phyloP scores from a whole-genome alignment of 176 grass and related monocot genomes.

The Eleusine indica region DNA sequence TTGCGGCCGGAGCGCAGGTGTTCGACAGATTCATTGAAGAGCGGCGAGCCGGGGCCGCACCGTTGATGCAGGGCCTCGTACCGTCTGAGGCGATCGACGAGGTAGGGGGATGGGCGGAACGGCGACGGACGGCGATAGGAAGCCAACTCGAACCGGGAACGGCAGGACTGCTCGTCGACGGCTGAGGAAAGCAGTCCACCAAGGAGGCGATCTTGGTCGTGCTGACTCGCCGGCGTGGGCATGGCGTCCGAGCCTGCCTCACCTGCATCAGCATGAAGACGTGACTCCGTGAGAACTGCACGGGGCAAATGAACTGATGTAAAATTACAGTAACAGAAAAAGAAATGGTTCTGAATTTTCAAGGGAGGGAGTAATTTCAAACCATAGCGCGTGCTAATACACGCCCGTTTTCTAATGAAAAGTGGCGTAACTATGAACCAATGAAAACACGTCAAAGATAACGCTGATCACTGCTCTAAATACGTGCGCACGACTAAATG shows the following conservation, averaged over 20 bases:
- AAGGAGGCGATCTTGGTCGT: slow-evolving; percentile 47
- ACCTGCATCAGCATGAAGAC: neutral
- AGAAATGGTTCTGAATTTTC: neutral
- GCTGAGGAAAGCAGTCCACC: slow-evolving; percentile 65
- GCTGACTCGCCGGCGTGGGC: slow-evolving; percentile 3
- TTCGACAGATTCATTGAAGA: slow-evolving; percentile 49
- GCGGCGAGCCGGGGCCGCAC: slow-evolving; percentile 55
- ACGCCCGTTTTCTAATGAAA: too few species aligned
- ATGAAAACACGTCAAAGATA: neutral
- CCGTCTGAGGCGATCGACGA: slow-evolving; percentile 53
- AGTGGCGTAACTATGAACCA: too few species aligned
- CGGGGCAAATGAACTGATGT: neutral
- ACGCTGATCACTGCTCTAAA: neutral
- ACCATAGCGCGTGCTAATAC: too few species aligned
- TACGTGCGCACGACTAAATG: neutral
- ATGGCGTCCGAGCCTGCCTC: neutral
- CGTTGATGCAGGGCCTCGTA: slow-evolving; percentile 70
- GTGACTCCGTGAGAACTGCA: slow-evolving; percentile 24
- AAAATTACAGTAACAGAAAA: neutral
- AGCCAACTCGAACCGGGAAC: slow-evolving; percentile 46
- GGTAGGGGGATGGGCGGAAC: slow-evolving; percentile 55
- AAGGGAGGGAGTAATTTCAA: too few species aligned
- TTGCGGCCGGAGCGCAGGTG: slow-evolving; percentile 58
- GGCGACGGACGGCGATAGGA: slow-evolving; percentile 42
- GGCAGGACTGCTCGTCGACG: slow-evolving; percentile 49